Conservation (phyloP, 768 basidiomycete genomes). For the Agaricus subrufescens region DNA sequence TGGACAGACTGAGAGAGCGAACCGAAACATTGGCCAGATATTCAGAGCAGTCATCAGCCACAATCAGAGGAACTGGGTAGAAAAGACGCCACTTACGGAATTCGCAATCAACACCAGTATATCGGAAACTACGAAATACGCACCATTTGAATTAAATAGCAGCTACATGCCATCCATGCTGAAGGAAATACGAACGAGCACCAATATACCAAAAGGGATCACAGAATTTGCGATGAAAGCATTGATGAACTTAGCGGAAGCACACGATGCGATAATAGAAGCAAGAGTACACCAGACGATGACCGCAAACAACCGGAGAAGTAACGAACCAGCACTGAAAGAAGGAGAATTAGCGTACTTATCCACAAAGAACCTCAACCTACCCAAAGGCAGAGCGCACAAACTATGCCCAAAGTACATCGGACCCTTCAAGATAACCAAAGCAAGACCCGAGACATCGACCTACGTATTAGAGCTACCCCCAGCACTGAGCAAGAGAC, state of each 20-base stretch:
- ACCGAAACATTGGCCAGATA: slow-evolving; percentile 25
- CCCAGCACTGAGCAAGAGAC: not conserved
- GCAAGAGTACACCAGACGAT: slow-evolving; percentile 21
- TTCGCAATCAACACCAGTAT: slow-evolving; percentile 29
- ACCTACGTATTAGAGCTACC: slow-evolving; percentile 25
- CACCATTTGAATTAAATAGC: slow-evolving; percentile 25
- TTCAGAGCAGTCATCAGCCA: slow-evolving; percentile 17
- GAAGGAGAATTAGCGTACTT: slow-evolving; percentile 27
- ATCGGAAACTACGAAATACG: slow-evolving; percentile 24
- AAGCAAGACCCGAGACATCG: slow-evolving; percentile 15
- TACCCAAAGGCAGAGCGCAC: slow-evolving; percentile 20
- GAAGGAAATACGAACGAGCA: slow-evolving; percentile 1
- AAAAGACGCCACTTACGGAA: slow-evolving; percentile 25
- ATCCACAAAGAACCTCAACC: slow-evolving; percentile 28
- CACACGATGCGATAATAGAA: slow-evolving; percentile 32
- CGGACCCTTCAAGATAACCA: slow-evolving; percentile 29
- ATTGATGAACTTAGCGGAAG: slow-evolving; percentile 17
- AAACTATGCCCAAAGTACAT: slow-evolving; percentile 34
- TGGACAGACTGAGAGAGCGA: slow-evolving; percentile 24
- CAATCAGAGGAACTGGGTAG: slow-evolving; percentile 28
- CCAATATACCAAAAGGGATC: slow-evolving; percentile 15
- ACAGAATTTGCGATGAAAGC: slow-evolving; percentile 20
- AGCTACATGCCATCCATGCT: slow-evolving; percentile 20
- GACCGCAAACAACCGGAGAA: slow-evolving; percentile 21
- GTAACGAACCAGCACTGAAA: slow-evolving; percentile 13